phyloP scores from a whole-genome alignment of 2,329 filamentous ascomycete genomes.

The Xylaria multiplex region DNA sequence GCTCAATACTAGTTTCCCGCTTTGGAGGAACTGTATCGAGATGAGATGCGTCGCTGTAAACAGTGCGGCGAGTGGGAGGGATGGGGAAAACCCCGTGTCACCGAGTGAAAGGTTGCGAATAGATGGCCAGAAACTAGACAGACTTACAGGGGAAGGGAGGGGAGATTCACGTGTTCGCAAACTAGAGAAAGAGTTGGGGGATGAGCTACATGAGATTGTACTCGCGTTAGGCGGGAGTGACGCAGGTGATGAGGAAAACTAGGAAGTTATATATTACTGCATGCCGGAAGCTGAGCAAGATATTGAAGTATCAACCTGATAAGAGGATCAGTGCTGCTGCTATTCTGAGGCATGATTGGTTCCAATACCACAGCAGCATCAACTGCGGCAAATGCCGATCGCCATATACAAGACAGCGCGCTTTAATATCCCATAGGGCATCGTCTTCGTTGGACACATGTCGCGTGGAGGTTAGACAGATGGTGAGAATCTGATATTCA shows the following conservation, averaged over 20 bases:
- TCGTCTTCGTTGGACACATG: too few relatives aligned
- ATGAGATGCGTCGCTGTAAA: neutral
- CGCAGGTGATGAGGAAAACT: neutral
- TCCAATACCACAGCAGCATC: neutral
- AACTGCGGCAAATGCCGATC: neutral
- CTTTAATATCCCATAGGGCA: too few relatives aligned
- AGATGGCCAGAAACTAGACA: neutral
- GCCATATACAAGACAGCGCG: too few relatives aligned
- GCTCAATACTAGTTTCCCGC: constrained; percentile 18
- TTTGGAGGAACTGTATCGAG: neutral
- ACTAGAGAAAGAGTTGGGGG: neutral
- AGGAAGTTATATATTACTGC: neutral
- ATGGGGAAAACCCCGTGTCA: neutral
- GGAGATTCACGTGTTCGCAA: neutral
- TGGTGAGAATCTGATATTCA: too few relatives aligned
- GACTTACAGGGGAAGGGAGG: neutral
- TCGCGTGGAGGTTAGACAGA: too few relatives aligned
- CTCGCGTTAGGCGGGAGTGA: too few relatives aligned
- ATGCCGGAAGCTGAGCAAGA: neutral
- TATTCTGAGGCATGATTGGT: constrained; percentile 30
- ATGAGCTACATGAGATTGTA: neutral
- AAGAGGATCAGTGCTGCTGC: neutral
- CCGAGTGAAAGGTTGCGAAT: neutral
- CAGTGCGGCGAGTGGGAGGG: neutral
- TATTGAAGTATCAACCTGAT: constrained; percentile 25